Percentiles rank a stretch among this genome's conserved stretches.
Conservation (phyloP, 2,329 filamentous ascomycete species). For the Exophiala sideris region DNA sequence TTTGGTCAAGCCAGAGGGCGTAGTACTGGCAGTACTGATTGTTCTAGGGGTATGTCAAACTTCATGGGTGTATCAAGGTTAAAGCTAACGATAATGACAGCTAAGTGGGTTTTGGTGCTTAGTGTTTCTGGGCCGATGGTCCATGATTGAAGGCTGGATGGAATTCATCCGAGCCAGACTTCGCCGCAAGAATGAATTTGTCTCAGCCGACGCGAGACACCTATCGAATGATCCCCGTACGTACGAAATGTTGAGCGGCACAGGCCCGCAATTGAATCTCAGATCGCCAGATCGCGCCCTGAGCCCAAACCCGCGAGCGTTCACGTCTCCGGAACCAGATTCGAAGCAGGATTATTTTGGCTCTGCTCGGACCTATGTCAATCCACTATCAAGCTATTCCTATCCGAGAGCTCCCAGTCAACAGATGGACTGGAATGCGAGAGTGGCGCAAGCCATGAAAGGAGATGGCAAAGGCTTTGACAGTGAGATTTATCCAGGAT, state of each 20-base stretch:
- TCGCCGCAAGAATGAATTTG: slow-evolving; percentile 68
- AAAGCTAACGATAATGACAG: slow-evolving; percentile 42
- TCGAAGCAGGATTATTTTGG: slow-evolving; percentile 38
- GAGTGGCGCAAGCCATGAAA: slow-evolving; percentile 17
- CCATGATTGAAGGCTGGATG: slow-evolving; percentile 82
- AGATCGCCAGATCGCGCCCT: slow-evolving; percentile 31
- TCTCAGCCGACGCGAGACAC: slow-evolving; percentile 75
- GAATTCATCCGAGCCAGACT: slow-evolving; percentile 58
- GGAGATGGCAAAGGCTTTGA: slow-evolving; percentile 1
- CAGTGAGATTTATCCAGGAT: slow-evolving; percentile 2
- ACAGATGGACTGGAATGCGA: slow-evolving; percentile 25
- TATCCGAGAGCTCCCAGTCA: slow-evolving; percentile 42
- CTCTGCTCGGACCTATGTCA: slow-evolving; percentile 46
- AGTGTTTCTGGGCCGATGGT: slow-evolving; percentile 73
- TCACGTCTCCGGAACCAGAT: slow-evolving; percentile 26
- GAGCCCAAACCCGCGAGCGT: slow-evolving; percentile 22
- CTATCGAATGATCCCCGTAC: slow-evolving; percentile 60
- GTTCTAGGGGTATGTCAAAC: slow-evolving; percentile 66
- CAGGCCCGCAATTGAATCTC: slow-evolving; percentile 27
- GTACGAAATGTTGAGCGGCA: slow-evolving; percentile 69
- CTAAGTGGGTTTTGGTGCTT: slow-evolving; percentile 83
- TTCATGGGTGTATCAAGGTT: slow-evolving; percentile 14
- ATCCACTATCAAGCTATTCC: slow-evolving; percentile 49
- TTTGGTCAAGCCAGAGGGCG: slow-evolving; percentile 70
- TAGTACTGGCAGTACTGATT: slow-evolving; percentile 75